Percentiles rank a stretch among this genome's conserved stretches.
Evolutionary conservation across 306 rosid species (phyloP).

Genomic region (Inga oerstediana): DNA sequence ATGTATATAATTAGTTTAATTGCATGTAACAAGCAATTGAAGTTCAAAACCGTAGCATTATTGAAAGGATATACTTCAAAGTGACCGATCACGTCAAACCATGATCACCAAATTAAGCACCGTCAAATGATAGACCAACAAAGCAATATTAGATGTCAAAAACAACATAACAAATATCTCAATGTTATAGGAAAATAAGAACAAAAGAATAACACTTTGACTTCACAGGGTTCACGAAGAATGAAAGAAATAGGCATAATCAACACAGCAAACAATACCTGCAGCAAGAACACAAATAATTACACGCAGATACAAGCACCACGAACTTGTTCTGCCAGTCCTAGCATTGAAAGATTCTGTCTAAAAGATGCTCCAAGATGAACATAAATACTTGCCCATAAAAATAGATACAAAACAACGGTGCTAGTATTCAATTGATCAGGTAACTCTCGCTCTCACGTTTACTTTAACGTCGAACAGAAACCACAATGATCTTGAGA

Average conservation of each 20-base stretch:
- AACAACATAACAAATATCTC: constrained; percentile 10
- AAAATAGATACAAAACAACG: background rate
- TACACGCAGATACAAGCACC: background rate
- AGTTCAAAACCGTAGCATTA: background rate
- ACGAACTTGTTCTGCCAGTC: background rate
- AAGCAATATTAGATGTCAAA: background rate
- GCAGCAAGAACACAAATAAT: background rate
- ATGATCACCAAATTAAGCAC: background rate
- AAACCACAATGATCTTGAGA: background rate
- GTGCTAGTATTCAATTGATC: background rate
- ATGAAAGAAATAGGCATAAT: background rate
- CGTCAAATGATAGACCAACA: background rate
- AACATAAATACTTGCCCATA: background rate
- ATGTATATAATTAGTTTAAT: background rate
- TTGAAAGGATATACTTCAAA: background rate
- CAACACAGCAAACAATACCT: background rate
- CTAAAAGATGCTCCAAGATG: background rate
- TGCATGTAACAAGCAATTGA: background rate
- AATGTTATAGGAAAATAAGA: background rate
- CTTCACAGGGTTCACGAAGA: background rate
- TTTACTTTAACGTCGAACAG: background rate
- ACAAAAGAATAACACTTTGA: background rate
- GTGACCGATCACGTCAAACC: background rate
- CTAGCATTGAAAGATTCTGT: background rate
- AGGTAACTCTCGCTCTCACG: background rate